Base-by-base conservation (phyloP, 345 rosid species). In the Acer yangbiense region DNA sequence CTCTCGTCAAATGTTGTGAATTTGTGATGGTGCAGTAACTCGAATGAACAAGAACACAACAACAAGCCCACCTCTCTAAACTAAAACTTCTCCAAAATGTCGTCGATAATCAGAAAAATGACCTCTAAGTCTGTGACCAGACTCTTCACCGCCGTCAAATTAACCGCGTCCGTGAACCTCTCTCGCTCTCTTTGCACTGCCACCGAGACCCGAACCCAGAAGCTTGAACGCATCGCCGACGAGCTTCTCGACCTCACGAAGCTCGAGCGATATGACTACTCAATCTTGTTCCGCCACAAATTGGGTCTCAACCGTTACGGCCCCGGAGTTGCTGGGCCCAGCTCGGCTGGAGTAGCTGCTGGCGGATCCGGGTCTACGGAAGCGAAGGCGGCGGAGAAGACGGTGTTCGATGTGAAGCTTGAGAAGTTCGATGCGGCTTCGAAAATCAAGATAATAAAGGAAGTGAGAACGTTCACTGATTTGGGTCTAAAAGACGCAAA, bases 401-500 rank as follows among this genome's bases (percentile, higher is more conserved):
- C 90, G 4, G 89, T 85, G 6, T 93, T 92, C 66, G 94, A 93
- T 80, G 83, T 95, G 21, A 95, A 92, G 88, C 89, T 95, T 73
- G 97, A 95, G 89, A 92, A 93, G 85, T 93, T 86, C 77, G 95
- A 92, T 2, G 86, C 93, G 0, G 77, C 91, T 21, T 73, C 83
- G 43, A 95, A 93, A 86, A 86, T 93, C 25, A 95, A 93, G 81
- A 88, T 95, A 20, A 90, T 92, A 18, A 93, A 92, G 83, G 99
- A 93, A 83, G 92, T 93, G 2, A 88, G 97, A 85, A 14, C 82
- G 1, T 90, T 92, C 78, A 91, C 97, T n/a, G 92, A 88, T 79
- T 88, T 95, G 67, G 98, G 99, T 39, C 80, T 93, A 27, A 91
- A 93, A 84, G 97, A 95, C 80, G 96, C 97, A 4, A 91, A 95